phyloP scores from a whole-genome alignment of 768 basidiomycete species.

The Xerocomellus dryophilus region DNA sequence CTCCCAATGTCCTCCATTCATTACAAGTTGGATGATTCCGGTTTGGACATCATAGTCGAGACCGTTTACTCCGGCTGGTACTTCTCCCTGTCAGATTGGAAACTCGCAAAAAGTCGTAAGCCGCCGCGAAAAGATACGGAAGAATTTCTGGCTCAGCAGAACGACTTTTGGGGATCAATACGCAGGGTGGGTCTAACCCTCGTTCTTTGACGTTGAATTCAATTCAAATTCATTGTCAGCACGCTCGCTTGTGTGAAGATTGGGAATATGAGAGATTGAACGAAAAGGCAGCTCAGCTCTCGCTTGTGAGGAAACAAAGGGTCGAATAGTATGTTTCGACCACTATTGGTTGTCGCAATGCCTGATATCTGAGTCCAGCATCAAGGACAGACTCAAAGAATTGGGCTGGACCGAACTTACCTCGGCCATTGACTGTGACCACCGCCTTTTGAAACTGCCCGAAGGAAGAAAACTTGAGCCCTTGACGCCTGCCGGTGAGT shows the following conservation, averaged over 20 bases:
- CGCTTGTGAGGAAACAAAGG: neutral
- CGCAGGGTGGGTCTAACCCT: neutral
- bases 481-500: constrained; percentile 10
- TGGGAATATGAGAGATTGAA: neutral
- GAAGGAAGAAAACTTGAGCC: constrained; percentile 6
- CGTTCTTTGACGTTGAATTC: neutral
- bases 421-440: fast-evolving
- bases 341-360: neutral
- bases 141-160: neutral
- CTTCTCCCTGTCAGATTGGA: constrained; percentile 5
- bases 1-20: neutral
- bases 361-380: constrained; percentile 2
- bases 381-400: neutral
- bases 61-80: fast-evolving
- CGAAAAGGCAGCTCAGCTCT: neutral
- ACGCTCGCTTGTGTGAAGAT: neutral
- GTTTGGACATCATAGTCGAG: neutral
- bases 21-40: neutral
- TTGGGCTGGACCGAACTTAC: neutral
- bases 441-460: neutral
- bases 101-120: neutral
- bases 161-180: neutral
- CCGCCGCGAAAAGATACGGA: neutral
- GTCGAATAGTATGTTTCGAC: neutral
- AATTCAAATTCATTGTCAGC: neutral